Percentiles rank a stretch among this genome's conserved stretches.
Evolutionary conservation across 2,329 filamentous ascomycete genomes (phyloP).

Genomic region (Periconia sp.): DNA sequence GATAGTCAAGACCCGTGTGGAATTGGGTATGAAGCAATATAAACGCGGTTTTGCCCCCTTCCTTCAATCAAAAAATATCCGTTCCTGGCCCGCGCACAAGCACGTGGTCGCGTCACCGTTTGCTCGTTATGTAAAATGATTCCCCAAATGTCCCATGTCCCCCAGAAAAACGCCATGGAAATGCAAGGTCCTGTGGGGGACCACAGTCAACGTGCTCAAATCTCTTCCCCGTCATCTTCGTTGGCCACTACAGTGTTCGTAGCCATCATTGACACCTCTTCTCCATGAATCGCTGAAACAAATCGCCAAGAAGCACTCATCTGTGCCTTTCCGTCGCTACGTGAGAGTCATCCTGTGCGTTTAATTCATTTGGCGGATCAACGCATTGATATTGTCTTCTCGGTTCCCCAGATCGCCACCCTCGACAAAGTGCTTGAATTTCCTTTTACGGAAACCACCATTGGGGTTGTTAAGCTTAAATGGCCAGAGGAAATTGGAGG

Average conservation of each 20-base stretch:
- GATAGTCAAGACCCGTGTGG: no score
- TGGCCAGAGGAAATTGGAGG: slow-evolving; percentile 98
- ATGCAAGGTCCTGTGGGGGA: slow-evolving; percentile 23
- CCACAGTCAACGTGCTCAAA: no score
- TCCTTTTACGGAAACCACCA: slow-evolving; percentile 92
- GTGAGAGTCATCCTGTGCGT: slow-evolving; percentile 4
- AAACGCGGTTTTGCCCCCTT: background rate
- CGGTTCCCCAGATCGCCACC: slow-evolving; percentile 98
- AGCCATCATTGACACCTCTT: no score
- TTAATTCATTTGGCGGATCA: slow-evolving; percentile 99
- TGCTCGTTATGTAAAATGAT: background rate
- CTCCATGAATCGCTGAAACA: slow-evolving; percentile 6
- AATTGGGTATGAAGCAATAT: no score
- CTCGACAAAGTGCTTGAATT: slow-evolving; percentile 99
- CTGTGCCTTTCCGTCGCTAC: background rate
- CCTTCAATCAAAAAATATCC: slow-evolving; percentile 11
- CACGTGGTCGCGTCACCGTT: slow-evolving; percentile 17
- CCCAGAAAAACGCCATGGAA: slow-evolving; percentile 23
- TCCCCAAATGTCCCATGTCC: background rate
- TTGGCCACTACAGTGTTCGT: no score
- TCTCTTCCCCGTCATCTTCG: no score
- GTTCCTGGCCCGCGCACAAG: background rate
- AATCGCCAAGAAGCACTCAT: slow-evolving; percentile 4
- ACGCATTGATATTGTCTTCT: slow-evolving; percentile 94
- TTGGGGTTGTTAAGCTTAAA: slow-evolving; percentile 99